Evolutionary conservation across 1,284 basidiomycete genomes (phyloP).

Genomic region (Cutaneotrichosporon arboriforme): DNA sequence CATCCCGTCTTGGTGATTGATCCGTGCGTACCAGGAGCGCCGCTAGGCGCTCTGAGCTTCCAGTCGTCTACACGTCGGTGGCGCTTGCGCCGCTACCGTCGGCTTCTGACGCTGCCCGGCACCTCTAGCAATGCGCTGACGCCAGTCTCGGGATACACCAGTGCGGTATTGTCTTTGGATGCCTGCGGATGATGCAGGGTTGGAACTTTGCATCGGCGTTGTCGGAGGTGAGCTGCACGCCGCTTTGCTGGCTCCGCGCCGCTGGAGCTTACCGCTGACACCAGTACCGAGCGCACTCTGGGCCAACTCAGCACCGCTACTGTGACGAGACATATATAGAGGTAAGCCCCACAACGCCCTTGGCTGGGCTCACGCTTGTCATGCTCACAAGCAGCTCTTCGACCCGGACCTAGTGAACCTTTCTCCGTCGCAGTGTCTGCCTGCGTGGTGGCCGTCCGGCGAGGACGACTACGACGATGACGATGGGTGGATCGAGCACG

Average conservation of each 20-base stretch:
- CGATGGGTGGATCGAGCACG: constrained; percentile 15
- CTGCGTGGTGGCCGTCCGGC: constrained; percentile 29
- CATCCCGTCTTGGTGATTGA: constrained; percentile 44
- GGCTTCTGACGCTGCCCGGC: neutral
- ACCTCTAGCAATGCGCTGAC: neutral
- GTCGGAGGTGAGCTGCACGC: constrained; percentile 32
- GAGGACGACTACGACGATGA: constrained; percentile 12
- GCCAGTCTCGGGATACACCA: constrained; percentile 45
- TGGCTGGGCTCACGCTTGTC: neutral
- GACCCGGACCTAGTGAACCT: constrained; percentile 45
- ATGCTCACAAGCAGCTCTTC: constrained; percentile 29
- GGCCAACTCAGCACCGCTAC: constrained; percentile 42
- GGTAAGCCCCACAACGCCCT: constrained; percentile 16
- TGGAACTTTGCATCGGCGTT: constrained; percentile 47
- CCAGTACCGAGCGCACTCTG: constrained; percentile 44
- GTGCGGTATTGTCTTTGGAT: constrained; percentile 42
- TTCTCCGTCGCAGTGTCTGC: constrained; percentile 27
- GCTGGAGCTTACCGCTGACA: neutral
- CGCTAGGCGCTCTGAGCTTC: too few species aligned
- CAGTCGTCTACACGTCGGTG: too few species aligned
- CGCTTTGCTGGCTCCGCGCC: too few species aligned
- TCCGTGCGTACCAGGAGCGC: constrained; percentile 28
- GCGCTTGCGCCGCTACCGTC: too few species aligned
- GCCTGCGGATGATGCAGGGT: constrained; percentile 39
- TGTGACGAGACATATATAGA: constrained; percentile 48